Evolutionary conservation across 345 rosid genomes (phyloP), one percentile per base, ranked within the genome.

Genomic region (Erysimum cheiranthoides): DNA sequence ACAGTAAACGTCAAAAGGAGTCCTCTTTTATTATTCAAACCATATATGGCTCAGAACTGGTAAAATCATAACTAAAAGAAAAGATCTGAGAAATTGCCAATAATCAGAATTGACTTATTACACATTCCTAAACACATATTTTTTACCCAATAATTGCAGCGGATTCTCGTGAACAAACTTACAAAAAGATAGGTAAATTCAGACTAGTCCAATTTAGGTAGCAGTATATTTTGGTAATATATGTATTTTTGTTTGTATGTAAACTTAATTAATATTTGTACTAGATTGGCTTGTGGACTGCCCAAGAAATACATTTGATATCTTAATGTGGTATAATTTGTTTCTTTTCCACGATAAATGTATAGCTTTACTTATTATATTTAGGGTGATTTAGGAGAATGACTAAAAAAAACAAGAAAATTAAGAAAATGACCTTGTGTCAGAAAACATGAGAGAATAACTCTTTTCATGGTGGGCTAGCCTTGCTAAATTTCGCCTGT

Each of bases 271-370:
- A 65, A 46, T 73, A 73, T n/a, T 67, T 68, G 54, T 59, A 71
- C 71, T 82, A 83, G 81, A 80, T 81, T 83, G 80, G 76, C 69
- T 50, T 71, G 84, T 83, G 88, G 81, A 84, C 97, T 86, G 97
- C 94, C 89, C 94, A 75, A 91, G 86, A 84, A 62, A 84, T 82
- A 36, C 35, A 31, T 56, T 82, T 51, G 82, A 86, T 73, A 78
- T 73, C 71, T 39, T 14, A 10, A 47, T 82, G 82, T 81, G 74
- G 36, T 70, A 34, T 61, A 31, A 57, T 30, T 75, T 47, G 1
- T 16, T 25, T 16, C 25, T 62, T 50, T 5, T 43, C 35, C 35
- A 18, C 57, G 25, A 39, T 67, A 58, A 58, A 68, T 74, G 45
- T 63, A 62, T 54, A 69, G 10, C 35, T 71, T 82, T 82, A 78